These are phyloP conservation scores for Collybiopsis confluens DNA, from an alignment of 768 basidiomycete species.

Conservation along the genomic window DNA sequence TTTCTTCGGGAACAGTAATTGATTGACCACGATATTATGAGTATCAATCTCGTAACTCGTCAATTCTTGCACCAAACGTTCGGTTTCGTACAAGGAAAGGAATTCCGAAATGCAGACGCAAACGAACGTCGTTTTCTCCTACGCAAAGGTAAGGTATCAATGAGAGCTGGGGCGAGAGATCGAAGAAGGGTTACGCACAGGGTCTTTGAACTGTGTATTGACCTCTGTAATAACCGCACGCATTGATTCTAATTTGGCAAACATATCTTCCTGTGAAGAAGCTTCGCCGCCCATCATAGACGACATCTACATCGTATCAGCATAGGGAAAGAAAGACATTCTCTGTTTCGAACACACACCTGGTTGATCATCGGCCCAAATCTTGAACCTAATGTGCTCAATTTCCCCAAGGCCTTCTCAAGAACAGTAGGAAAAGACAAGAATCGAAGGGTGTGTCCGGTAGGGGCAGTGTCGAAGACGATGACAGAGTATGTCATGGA, in stretches of 20 bases:
- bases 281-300: slow-evolving; percentile 93
- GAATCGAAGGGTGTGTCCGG: slow-evolving; percentile 97
- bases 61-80: slow-evolving; percentile 93
- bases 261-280: slow-evolving; percentile 96
- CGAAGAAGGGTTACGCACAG: slow-evolving; percentile 48
- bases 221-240: slow-evolving; percentile 96
- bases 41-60: slow-evolving; percentile 96
- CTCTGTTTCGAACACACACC: slow-evolving; percentile 23
- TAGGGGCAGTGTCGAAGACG: slow-evolving; percentile 98
- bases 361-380: slow-evolving; percentile 98
- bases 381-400: slow-evolving; percentile 87
- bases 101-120: slow-evolving; percentile 99
- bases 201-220: slow-evolving; percentile 98
- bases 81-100: slow-evolving; percentile 96
- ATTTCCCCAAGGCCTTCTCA: slow-evolving; percentile 94
- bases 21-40: slow-evolving; percentile 98
- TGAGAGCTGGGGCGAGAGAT: not conserved
- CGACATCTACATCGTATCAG: slow-evolving; percentile 61
- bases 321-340: not conserved
- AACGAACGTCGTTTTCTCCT: slow-evolving; percentile 99
- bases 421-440: slow-evolving; percentile 97
- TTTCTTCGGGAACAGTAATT: slow-evolving; percentile 89
- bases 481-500: slow-evolving; percentile 99
- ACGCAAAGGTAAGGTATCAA: not conserved
- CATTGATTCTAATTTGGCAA: slow-evolving; percentile 97